Conservation (phyloP, 164 flowering plant species). For the Magnolia kwangsiensis region DNA sequence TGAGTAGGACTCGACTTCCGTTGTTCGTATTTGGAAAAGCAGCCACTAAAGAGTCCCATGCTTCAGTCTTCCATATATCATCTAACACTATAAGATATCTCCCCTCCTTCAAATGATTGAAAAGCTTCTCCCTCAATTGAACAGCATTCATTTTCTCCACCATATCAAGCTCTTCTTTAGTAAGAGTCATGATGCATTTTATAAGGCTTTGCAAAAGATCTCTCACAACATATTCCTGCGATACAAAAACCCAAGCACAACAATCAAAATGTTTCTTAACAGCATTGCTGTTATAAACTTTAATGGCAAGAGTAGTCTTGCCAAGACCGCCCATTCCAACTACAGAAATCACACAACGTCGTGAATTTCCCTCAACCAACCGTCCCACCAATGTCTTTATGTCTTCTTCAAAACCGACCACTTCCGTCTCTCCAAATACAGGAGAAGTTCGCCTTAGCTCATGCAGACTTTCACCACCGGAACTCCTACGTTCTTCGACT, state of each 20-base stretch:
- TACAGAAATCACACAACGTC: background rate
- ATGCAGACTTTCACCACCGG: background rate
- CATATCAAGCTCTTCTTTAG: conserved; percentile 32
- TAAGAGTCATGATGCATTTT: background rate
- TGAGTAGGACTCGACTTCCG: background rate
- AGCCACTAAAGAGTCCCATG: conserved; percentile 13
- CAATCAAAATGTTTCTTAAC: background rate
- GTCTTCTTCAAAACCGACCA: background rate
- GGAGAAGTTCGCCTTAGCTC: background rate
- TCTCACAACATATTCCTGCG: background rate
- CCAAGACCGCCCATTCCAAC: background rate
- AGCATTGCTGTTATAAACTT: background rate
- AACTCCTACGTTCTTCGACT: background rate
- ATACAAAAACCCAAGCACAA: background rate
- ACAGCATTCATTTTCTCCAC: conserved; percentile 11
- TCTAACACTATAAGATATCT: conserved; percentile 28
- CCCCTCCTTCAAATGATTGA: conserved; percentile 32
- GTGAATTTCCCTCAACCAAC: background rate
- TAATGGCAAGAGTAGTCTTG: background rate
- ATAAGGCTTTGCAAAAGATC: background rate
- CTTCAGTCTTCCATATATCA: background rate
- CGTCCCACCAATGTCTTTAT: background rate
- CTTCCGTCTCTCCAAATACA: background rate
- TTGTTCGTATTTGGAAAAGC: conserved; percentile 7
- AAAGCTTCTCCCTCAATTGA: conserved; percentile 36